A percentile compares a stretch with the other conserved stretches of the same genome.
Conservation (phyloP, 345 rosid genomes). For the Alliaria petiolata region DNA sequence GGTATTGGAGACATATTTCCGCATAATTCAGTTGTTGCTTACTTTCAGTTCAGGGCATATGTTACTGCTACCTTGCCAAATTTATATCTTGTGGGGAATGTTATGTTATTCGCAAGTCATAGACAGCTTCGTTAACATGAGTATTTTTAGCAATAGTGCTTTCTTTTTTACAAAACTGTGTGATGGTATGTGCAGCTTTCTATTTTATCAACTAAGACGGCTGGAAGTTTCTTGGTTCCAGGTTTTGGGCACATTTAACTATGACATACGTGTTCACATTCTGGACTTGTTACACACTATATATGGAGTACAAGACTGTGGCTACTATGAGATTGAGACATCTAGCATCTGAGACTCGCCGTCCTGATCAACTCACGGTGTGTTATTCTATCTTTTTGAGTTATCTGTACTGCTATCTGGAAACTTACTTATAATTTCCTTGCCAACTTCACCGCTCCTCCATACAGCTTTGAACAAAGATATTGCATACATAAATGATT, state of each 20-base stretch:
- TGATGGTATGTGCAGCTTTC: conserved; percentile 11
- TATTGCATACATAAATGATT: not conserved
- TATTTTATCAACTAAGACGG: conserved; percentile 17
- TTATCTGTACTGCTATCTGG: not conserved
- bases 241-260: conserved; percentile 76
- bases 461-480: not conserved
- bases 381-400: conserved; percentile 27
- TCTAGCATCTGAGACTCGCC: conserved; percentile 75
- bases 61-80: not conserved
- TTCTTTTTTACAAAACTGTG: not conserved
- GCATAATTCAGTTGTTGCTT: not conserved
- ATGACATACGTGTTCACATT: conserved; percentile 72
- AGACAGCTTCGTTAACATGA: not conserved
- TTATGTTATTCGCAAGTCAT: not conserved
- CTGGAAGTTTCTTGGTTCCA: conserved; percentile 33
- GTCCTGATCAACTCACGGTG: conserved; percentile 92
- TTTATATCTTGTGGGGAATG: not conserved
- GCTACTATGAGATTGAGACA: conserved; percentile 68
- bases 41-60: not conserved
- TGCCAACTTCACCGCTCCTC: too few relatives aligned
- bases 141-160: not conserved
- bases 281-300: conserved; percentile 71
- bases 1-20: conserved; percentile 45
- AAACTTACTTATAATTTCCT: not conserved
- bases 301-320: conserved; percentile 66